These are phyloP conservation scores for Avena eriantha DNA, from an alignment of 176 grass and related monocot species.

Conservation along the genomic window DNA sequence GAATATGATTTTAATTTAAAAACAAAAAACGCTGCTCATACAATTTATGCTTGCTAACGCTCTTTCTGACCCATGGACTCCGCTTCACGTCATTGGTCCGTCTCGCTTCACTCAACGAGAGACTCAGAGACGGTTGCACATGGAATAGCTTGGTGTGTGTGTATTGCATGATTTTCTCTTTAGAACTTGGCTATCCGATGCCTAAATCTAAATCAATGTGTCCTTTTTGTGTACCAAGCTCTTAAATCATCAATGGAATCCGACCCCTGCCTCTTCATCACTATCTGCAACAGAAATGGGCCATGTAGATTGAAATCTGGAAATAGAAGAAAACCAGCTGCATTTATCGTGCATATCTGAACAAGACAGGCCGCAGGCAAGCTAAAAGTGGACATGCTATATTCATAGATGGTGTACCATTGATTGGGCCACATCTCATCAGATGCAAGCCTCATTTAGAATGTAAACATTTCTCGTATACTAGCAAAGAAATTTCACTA, in stretches of 20 bases:
- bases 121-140: background rate
- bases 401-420: no score
- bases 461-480: background rate
- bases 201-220: no score
- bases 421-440: background rate
- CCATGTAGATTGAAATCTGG: background rate
- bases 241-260: background rate
- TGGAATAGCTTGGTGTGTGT: background rate
- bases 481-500: constrained; percentile 4
- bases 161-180: background rate
- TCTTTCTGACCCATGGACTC: no score
- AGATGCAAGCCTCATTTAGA: background rate
- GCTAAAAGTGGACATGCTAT: background rate
- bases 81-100: no score
- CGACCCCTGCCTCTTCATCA: background rate
- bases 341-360: no score
- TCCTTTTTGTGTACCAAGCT: background rate
- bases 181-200: background rate
- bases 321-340: background rate
- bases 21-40: no score
- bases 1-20: no score
- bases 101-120: background rate
- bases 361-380: no score
- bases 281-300: background rate
- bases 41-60: no score